These are phyloP conservation scores for Aspergillus fumigatus DNA, from an alignment of 2,329 filamentous ascomycete genomes.

Conservation along the genomic window DNA sequence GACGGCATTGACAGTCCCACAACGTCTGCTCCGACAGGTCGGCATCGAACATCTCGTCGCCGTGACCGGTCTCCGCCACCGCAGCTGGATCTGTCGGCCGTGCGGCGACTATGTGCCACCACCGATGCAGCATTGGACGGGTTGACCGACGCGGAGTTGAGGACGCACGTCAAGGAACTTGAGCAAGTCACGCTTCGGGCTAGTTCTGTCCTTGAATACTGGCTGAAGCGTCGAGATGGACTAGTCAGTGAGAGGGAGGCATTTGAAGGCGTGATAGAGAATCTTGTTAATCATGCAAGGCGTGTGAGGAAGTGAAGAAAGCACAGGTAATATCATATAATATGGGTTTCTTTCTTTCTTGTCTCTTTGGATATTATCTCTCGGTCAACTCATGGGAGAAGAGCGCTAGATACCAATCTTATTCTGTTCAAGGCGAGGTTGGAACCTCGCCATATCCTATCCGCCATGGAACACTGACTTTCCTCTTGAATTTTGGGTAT, in stretches of 20 bases:
- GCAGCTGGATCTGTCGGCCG: slow-evolving; percentile 72
- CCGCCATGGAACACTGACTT: background rate
- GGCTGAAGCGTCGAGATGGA: slow-evolving; percentile 80
- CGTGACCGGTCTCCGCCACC: slow-evolving; percentile 61
- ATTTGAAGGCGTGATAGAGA: slow-evolving; percentile 95
- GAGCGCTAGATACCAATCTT: slow-evolving; percentile 7
- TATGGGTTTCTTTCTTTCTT: slow-evolving; percentile 17
- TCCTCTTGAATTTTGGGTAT: background rate
- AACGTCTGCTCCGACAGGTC: slow-evolving; percentile 26
- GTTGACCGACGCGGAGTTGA: slow-evolving; percentile 73
- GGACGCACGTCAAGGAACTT: slow-evolving; percentile 64
- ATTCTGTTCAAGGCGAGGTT: slow-evolving; percentile 3
- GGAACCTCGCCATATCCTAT: slow-evolving; percentile 3
- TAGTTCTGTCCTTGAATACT: slow-evolving; percentile 77
- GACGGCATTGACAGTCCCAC: slow-evolving; percentile 17
- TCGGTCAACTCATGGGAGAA: slow-evolving; percentile 35
- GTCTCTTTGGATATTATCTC: slow-evolving; percentile 9
- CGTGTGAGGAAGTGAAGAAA: slow-evolving; percentile 67
- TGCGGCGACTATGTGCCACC: slow-evolving; percentile 72
- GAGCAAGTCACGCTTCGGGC: slow-evolving; percentile 67
- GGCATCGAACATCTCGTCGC: slow-evolving; percentile 31
- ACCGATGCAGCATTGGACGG: slow-evolving; percentile 78
- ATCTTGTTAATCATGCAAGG: slow-evolving; percentile 84
- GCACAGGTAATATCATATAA: slow-evolving; percentile 3
- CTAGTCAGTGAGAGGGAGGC: slow-evolving; percentile 87